Conservation (phyloP, 169 alveolate species). For the Miamiensis avidus region DNA sequence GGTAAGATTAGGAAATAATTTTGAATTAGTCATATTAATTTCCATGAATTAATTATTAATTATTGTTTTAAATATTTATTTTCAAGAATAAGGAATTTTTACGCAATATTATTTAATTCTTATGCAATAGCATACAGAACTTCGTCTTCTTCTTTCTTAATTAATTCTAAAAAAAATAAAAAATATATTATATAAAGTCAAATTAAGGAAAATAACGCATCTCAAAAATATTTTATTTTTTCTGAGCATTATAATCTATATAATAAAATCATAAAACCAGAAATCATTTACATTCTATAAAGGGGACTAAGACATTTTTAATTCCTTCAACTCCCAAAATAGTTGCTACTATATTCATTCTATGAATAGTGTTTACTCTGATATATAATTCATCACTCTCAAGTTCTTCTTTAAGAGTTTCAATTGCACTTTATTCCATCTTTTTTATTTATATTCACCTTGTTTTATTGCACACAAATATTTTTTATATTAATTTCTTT, state of each 20-base stretch:
- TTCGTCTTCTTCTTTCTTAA: conserved; percentile 79
- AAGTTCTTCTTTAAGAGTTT: conserved; percentile 71
- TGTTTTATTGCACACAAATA: too few relatives aligned
- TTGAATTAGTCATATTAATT: conserved; percentile 20
- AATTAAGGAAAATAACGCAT: too few relatives aligned
- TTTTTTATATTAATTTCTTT: too few relatives aligned
- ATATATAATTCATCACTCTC: conserved; percentile 74
- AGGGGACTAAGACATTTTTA: conserved; percentile 61
- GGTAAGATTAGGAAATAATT: too few relatives aligned
- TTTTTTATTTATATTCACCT: too few relatives aligned
- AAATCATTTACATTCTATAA: conserved; percentile 43
- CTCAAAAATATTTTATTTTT: conserved; percentile 2
- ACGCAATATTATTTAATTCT: conserved; percentile 72
- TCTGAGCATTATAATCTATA: background rate
- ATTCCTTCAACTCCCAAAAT: conserved; percentile 61
- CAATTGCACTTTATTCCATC: conserved; percentile 71
- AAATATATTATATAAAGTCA: too few relatives aligned
- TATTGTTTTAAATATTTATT: background rate
- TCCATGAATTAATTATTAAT: conserved; percentile 42
- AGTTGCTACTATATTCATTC: conserved; percentile 62
- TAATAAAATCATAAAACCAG: background rate
- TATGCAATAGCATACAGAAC: conserved; percentile 81
- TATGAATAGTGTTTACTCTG: conserved; percentile 80
- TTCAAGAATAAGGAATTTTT: background rate
- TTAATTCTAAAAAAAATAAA: conserved; percentile 27